A percentile compares a stretch with the other conserved stretches of the same genome.
phyloP scores from a whole-genome alignment of 306 rosid species.

The Hippophae rhamnoides region DNA sequence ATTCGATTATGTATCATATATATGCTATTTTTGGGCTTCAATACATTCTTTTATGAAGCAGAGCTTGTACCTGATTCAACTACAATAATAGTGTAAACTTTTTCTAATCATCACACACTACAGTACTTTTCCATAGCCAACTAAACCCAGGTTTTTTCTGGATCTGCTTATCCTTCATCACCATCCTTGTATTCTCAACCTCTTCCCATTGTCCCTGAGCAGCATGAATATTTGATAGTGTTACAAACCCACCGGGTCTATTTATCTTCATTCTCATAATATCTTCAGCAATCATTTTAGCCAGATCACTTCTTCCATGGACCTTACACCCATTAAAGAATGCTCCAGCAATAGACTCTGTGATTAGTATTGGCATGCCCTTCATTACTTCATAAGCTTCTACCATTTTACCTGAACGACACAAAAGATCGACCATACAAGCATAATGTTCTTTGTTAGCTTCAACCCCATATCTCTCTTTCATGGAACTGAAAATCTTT shows the following conservation, averaged over 20 bases:
- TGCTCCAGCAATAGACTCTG: constrained; percentile 51
- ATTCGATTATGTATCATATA: no score
- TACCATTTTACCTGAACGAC: constrained; percentile 51
- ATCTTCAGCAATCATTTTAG: constrained; percentile 39
- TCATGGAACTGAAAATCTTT: constrained; percentile 42
- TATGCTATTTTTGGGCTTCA: no score
- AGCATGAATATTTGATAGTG: constrained; percentile 60
- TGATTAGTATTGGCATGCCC: constrained; percentile 31
- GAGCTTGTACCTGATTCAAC: neutral
- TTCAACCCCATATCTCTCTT: constrained; percentile 33
- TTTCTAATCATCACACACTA: neutral
- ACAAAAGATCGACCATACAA: constrained; percentile 51
- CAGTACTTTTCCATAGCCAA: constrained; percentile 24
- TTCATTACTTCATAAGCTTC: constrained; percentile 53
- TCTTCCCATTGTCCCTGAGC: constrained; percentile 62
- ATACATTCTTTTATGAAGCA: no score
- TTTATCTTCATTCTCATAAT: constrained; percentile 33
- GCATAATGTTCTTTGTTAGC: constrained; percentile 41
- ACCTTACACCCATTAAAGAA: constrained; percentile 55
- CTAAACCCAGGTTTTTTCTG: constrained; percentile 44
- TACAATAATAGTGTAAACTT: constrained; percentile 6
- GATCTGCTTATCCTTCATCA: constrained; percentile 43
- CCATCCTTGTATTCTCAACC: constrained; percentile 43
- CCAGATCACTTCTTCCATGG: constrained; percentile 58
- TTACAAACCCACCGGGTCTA: constrained; percentile 45